Conservation (phyloP, 345 rosid species). For the Citrus unshiu region DNA sequence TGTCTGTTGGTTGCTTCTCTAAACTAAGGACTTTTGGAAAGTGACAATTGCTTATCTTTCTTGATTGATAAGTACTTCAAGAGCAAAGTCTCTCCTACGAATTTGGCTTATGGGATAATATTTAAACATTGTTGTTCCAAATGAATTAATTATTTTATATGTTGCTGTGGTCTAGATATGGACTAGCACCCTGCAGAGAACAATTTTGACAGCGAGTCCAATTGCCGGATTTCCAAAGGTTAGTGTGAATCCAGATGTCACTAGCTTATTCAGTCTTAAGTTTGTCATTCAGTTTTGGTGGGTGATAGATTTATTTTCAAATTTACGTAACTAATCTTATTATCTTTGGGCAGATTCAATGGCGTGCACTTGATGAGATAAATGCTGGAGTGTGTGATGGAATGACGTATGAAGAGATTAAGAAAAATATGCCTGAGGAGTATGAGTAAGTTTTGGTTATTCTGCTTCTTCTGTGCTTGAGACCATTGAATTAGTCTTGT, state of each 20-base stretch:
- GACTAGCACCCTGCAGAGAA: constrained; percentile 99
- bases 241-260: constrained; percentile 14
- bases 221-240: constrained; percentile 96
- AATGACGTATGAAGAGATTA: constrained; percentile 95
- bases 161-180: constrained; percentile 57
- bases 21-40: not conserved
- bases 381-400: constrained; percentile 99
- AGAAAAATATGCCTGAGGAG: constrained; percentile 94
- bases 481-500: not conserved
- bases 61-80: not conserved
- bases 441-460: constrained; percentile 64
- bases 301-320: not conserved
- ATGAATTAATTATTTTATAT: not conserved
- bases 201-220: constrained; percentile 82
- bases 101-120: not conserved
- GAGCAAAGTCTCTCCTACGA: not conserved
- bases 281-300: not conserved
- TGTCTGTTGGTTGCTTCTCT: not conserved
- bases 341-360: constrained; percentile 69
- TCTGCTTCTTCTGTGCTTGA: not conserved
- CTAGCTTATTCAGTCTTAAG: not conserved
- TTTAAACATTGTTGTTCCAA: not conserved
- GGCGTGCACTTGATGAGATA: constrained; percentile 99
- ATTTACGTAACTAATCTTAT: not conserved
- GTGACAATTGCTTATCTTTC: not conserved